Base-by-base conservation (phyloP, 805 yeast genomes). In the Kurtzmaniella fragi region DNA sequence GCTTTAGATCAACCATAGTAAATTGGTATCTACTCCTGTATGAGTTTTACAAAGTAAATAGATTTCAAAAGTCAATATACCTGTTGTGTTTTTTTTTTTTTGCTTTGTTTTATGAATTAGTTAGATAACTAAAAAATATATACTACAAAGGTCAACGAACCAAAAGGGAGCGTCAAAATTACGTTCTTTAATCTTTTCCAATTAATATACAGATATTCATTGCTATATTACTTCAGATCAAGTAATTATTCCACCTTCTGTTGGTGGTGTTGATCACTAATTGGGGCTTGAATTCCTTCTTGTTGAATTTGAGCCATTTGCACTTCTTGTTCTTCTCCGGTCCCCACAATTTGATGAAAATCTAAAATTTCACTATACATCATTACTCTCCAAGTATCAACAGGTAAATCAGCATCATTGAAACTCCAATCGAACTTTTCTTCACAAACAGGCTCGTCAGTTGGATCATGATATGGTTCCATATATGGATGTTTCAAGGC, bases 331-430 rank as follows among this genome's bases (percentile, higher is more conserved):
- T 45, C 43, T 31, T 45, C 43, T 25, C 44, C 47, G 20, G 50
- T 40, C 20, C 71, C 84, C 32, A 82, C 90, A 42, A 85, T 86
- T 61, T 89, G 95, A 63, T 91, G 98, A 76, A 89, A 91, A 60
- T 91, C 97, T 49, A 93, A 71, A 45, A 91, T 93, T 65, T 91
- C 99, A 38, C 95, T 84, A 66, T 93, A 93, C 96, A 93, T 91
- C 98, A 93, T 91, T 14, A 89, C 95, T 67, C 95, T 81, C 99
- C 99, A 91, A 11, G 96, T 88, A 56, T 93, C 98, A 13, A 93
- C 93, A 3, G 98, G 97, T 52, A 91, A 73, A 62, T 91, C 99
- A 0, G 96, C 98, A 52, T 95, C 98, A 61, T 93, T 91, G 63
- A 91, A 91, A 54, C 93, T 82, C 99, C 99, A 93, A 64, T 93